phyloP scores from a whole-genome alignment of 1,284 basidiomycete genomes.

The Tremellales sp. region DNA sequence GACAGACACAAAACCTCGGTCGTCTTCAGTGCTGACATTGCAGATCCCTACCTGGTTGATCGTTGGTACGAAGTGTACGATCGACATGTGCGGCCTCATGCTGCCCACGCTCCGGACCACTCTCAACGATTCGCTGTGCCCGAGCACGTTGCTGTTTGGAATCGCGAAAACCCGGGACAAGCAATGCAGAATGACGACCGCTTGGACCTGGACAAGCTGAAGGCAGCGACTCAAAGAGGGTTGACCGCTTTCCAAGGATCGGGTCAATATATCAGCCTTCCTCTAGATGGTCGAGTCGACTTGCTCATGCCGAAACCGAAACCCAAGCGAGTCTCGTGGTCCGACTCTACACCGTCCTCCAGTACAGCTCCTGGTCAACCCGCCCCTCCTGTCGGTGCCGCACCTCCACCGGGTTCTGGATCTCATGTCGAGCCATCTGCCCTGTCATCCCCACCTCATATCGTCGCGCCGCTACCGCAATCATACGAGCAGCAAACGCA shows the following conservation, averaged over 20 bases:
- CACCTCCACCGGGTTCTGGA: constrained; percentile 4
- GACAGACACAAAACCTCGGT: too few species aligned
- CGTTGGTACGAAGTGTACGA: constrained; percentile 91
- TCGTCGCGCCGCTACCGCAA: constrained; percentile 20
- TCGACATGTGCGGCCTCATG: constrained; percentile 63
- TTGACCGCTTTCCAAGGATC: constrained; percentile 50
- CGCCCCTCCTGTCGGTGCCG: constrained; percentile 26
- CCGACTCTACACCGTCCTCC: not conserved
- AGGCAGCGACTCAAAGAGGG: constrained; percentile 62
- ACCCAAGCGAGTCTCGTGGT: constrained; percentile 1
- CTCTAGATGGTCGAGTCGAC: constrained; percentile 78
- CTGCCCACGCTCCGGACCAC: constrained; percentile 44
- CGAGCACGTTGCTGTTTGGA: constrained; percentile 70
- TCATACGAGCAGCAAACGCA: constrained; percentile 20
- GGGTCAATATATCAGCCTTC: constrained; percentile 72
- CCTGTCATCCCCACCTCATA: constrained; percentile 17
- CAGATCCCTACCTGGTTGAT: constrained; percentile 62
- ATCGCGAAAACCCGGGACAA: constrained; percentile 44
- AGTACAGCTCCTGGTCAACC: not conserved
- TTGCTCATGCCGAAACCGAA: constrained; percentile 57
- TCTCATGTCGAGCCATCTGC: constrained; percentile 51
- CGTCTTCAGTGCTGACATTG: constrained; percentile 10
- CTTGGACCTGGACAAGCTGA: constrained; percentile 65
- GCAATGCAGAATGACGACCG: constrained; percentile 35
- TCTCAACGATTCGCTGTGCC: constrained; percentile 60